These are phyloP conservation scores for Aspergillus avenaceus DNA, from an alignment of 495 filamentous ascomycete species.

Conservation along the genomic window DNA sequence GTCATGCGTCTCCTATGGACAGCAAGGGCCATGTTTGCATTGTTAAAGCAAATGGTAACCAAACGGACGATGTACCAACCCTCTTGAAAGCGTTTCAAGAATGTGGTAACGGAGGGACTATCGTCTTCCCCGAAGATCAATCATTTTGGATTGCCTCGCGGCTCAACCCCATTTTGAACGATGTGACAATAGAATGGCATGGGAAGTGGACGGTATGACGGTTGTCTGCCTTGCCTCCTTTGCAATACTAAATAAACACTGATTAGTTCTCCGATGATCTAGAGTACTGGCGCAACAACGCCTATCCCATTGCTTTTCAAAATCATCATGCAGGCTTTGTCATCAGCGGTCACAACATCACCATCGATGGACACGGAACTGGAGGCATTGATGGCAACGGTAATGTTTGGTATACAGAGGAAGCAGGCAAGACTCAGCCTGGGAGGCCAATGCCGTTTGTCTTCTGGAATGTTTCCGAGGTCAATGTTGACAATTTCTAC, in stretches of 20 bases:
- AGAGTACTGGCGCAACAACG: constrained; percentile 51
- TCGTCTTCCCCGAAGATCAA: constrained; percentile 47
- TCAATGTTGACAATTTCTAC: constrained; percentile 49
- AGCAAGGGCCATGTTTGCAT: constrained; percentile 22
- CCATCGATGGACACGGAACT: constrained; percentile 47
- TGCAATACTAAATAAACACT: too few relatives aligned
- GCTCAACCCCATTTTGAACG: constrained; percentile 44
- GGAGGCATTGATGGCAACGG: constrained; percentile 52
- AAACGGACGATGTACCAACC: constrained; percentile 43
- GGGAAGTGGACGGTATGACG: constrained; percentile 39
- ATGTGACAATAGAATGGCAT: constrained; percentile 44
- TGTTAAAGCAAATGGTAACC: constrained; percentile 23
- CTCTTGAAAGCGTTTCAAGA: constrained; percentile 44
- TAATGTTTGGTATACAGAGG: constrained; percentile 46
- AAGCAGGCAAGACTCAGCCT: constrained; percentile 37
- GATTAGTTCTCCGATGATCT: constrained; percentile 45
- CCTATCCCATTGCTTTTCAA: constrained; percentile 53
- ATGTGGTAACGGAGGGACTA: constrained; percentile 46
- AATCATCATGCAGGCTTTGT: constrained; percentile 52
- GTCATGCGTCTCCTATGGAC: background rate
- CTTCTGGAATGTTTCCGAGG: constrained; percentile 55
- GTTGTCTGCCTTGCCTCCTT: too few relatives aligned
- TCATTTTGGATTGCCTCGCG: constrained; percentile 46
- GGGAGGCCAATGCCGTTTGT: constrained; percentile 59
- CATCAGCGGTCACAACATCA: constrained; percentile 45